Percentiles rank a stretch among this genome's conserved stretches.
phyloP scores from a whole-genome alignment of 768 basidiomycete species.

The Pleurotus platypus region DNA sequence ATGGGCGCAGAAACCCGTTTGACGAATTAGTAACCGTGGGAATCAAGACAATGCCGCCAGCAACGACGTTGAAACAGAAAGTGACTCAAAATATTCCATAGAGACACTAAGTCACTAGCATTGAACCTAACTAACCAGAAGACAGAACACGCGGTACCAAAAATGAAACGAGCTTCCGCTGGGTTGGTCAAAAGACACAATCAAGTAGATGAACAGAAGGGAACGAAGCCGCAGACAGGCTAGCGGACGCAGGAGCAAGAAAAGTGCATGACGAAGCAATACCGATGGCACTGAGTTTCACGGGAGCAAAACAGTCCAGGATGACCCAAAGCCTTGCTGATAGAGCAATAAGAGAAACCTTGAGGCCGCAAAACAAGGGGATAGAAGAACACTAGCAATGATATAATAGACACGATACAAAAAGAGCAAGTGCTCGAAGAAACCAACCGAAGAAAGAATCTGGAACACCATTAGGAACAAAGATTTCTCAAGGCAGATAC shows the following conservation, averaged over 20 bases:
- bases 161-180: too few species aligned
- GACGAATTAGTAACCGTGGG: conserved; percentile 2
- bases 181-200: too few species aligned
- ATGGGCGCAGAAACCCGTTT: neutral
- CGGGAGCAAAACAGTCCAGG: too few species aligned
- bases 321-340: conserved; percentile 12
- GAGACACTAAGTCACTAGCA: too few species aligned
- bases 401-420: conserved; percentile 4
- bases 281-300: too few species aligned
- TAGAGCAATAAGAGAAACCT: conserved; percentile 5
- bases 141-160: too few species aligned
- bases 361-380: neutral
- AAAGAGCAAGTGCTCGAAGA: neutral
- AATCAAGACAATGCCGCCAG: neutral
- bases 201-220: too few species aligned
- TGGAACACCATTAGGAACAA: conserved; percentile 11
- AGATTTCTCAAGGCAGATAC: conserved; percentile 5
- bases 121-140: too few species aligned
- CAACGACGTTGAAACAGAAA: too few species aligned
- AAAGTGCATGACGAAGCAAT: neutral
- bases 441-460: conserved; percentile 5
- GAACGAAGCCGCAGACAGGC: too few species aligned
- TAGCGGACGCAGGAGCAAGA: too few species aligned
- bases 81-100: too few species aligned
- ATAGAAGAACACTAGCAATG: neutral